Evolutionary conservation across 495 filamentous ascomycete genomes (phyloP).

Genomic region (Penicillium ochrochloron): DNA sequence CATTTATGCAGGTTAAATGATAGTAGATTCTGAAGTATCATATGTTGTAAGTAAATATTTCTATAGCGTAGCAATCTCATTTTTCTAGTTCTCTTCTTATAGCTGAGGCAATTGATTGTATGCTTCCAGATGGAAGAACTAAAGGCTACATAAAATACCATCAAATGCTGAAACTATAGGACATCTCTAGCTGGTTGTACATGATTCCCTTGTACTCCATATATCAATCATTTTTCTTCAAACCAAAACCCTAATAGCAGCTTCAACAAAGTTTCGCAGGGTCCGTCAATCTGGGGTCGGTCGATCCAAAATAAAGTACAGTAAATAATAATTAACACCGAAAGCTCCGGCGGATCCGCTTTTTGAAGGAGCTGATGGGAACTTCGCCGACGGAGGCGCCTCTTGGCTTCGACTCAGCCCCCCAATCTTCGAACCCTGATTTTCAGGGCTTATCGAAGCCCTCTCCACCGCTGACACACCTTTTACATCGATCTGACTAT

Average conservation of each 20-base stretch:
- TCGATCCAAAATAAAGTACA: constrained; percentile 8
- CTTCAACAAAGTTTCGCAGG: constrained; percentile 8
- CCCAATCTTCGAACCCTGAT: not conserved
- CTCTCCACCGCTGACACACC: constrained; percentile 7
- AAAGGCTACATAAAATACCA: not conserved
- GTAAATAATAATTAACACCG: constrained; percentile 5
- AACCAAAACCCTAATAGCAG: not conserved
- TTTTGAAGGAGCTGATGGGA: not conserved
- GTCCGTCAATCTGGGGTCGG: constrained; percentile 3
- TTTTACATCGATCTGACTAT: not conserved
- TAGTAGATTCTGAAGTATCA: not conserved
- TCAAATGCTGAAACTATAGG: not conserved
- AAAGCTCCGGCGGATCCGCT: constrained; percentile 19
- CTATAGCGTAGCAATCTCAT: not conserved
- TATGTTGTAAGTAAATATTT: not conserved
- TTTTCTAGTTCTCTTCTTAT: not conserved
- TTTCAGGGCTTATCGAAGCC: constrained; percentile 1
- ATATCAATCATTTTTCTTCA: not conserved
- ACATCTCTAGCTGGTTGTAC: not conserved
- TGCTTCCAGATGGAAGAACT: not conserved
- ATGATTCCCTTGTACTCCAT: not conserved
- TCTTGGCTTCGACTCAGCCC: constrained; percentile 14
- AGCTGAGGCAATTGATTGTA: not conserved
- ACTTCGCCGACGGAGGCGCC: constrained; percentile 1
- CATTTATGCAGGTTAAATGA: not conserved